phyloP scores from a whole-genome alignment of 1,284 basidiomycete genomes.

The Gomphus bonarii region DNA sequence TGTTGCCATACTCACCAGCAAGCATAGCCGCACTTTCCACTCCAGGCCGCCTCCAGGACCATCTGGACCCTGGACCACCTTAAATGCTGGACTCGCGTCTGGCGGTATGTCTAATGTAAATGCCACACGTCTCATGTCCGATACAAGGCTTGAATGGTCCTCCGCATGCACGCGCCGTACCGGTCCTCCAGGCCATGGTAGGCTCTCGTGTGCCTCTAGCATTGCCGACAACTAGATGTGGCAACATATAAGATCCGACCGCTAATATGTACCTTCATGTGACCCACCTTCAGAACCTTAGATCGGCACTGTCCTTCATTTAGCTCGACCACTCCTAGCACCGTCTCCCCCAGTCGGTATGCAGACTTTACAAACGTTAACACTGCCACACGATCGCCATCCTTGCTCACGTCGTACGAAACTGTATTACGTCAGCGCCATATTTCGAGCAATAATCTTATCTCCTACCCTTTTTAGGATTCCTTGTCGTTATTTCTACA shows the following conservation, averaged over 20 bases:
- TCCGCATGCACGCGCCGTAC: constrained; percentile 73
- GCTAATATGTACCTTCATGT: not conserved
- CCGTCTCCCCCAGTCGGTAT: constrained; percentile 83
- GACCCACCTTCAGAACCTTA: constrained; percentile 62
- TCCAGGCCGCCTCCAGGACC: constrained; percentile 54
- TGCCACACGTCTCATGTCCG: constrained; percentile 61
- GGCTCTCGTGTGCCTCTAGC: constrained; percentile 75
- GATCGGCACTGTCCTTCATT: constrained; percentile 49
- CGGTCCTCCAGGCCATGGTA: constrained; percentile 40
- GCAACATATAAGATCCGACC: constrained; percentile 3
- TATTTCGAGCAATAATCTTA: not conserved
- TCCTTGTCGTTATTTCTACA: constrained; percentile 82
- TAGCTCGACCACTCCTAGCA: constrained; percentile 78
- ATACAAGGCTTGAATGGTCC: constrained; percentile 64
- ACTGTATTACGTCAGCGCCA: constrained; percentile 35
- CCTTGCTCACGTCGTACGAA: constrained; percentile 89
- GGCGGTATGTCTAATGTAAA: constrained; percentile 86
- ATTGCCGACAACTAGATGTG: constrained; percentile 62
- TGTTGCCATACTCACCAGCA: constrained; percentile 62
- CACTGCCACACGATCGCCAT: constrained; percentile 77
- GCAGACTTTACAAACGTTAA: constrained; percentile 86
- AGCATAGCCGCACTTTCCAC: constrained; percentile 76
- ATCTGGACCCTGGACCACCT: constrained; percentile 30
- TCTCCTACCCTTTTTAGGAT: constrained; percentile 72
- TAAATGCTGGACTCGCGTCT: constrained; percentile 78